phyloP scores from a whole-genome alignment of 169 alveolate genomes.

The Plasmodium gonderi region DNA sequence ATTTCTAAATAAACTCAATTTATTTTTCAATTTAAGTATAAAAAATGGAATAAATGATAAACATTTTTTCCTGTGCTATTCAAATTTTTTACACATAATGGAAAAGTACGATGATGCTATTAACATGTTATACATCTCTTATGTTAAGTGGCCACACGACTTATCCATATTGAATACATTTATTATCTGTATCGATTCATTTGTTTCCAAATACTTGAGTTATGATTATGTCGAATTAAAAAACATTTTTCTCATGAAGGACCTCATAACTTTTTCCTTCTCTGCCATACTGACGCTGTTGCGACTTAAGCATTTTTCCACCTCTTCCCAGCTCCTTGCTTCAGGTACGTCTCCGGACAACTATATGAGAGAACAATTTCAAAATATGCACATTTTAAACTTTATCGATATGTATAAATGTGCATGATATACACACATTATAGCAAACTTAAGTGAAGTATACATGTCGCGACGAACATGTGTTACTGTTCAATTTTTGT shows the following conservation, averaged over 20 bases:
- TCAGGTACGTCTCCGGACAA: conserved; percentile 35
- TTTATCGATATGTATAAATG: no score
- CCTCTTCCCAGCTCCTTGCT: conserved; percentile 11
- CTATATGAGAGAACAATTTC: no score
- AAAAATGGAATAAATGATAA: conserved; percentile 54
- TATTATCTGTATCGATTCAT: conserved; percentile 66
- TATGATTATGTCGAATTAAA: conserved; percentile 58
- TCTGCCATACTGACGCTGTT: conserved; percentile 21
- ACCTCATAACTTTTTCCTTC: conserved; percentile 40
- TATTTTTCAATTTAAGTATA: conserved; percentile 53
- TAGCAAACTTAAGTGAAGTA: no score
- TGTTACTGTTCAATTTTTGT: no score
- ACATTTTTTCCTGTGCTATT: conserved; percentile 25
- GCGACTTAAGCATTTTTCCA: conserved; percentile 14
- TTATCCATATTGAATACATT: conserved; percentile 29
- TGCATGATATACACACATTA: no score
- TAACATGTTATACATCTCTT: conserved; percentile 11
- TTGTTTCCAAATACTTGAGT: conserved; percentile 62
- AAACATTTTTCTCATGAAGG: conserved; percentile 31
- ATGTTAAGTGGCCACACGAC: conserved; percentile 57
- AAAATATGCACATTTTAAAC: no score
- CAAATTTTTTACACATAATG: conserved; percentile 44
- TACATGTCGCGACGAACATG: no score
- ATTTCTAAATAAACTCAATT: conserved; percentile 60
- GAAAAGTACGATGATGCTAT: conserved; percentile 64